Conservation (phyloP, 2,329 filamentous ascomycete genomes). For the Talaromyces marneffei region DNA sequence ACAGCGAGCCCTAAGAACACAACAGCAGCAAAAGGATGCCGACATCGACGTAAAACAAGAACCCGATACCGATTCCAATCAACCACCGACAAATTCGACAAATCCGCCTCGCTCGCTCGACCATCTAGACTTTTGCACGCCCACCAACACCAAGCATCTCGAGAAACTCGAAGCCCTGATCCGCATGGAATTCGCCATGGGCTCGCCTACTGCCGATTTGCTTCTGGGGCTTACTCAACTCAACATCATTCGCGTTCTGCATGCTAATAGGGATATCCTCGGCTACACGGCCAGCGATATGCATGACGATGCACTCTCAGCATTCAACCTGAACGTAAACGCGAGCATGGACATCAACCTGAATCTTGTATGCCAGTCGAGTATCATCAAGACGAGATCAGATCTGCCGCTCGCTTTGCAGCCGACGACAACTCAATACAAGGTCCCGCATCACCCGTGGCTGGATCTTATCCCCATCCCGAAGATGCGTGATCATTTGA, state of each 20-base stretch:
- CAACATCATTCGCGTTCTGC: constrained; percentile 10
- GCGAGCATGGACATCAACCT: not conserved
- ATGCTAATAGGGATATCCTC: constrained; percentile 9
- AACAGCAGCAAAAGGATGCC: not conserved
- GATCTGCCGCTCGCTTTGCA: constrained; percentile 6
- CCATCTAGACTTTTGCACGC: not conserved
- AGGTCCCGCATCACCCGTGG: constrained; percentile 14
- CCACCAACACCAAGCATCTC: not conserved
- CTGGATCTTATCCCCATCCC: constrained; percentile 13
- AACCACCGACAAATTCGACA: not conserved
- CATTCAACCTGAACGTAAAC: not conserved
- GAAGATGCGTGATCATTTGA: constrained; percentile 14
- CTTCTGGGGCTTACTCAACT: constrained; percentile 9
- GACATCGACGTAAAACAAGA: not conserved
- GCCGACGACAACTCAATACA: constrained; percentile 8
- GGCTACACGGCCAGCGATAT: not conserved
- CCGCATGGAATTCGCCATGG: constrained; percentile 1
- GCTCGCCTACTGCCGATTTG: constrained; percentile 8
- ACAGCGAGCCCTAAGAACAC: not conserved
- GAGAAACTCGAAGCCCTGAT: constrained; percentile 5
- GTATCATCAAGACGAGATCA: not conserved
- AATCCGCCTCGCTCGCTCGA: not conserved
- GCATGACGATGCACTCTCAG: constrained; percentile 10
- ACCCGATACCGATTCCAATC: not conserved
- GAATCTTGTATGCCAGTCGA: not conserved